Evolutionary conservation across 2,329 filamentous ascomycete species (phyloP).

Genomic region (Sporothrix variecibatus): DNA sequence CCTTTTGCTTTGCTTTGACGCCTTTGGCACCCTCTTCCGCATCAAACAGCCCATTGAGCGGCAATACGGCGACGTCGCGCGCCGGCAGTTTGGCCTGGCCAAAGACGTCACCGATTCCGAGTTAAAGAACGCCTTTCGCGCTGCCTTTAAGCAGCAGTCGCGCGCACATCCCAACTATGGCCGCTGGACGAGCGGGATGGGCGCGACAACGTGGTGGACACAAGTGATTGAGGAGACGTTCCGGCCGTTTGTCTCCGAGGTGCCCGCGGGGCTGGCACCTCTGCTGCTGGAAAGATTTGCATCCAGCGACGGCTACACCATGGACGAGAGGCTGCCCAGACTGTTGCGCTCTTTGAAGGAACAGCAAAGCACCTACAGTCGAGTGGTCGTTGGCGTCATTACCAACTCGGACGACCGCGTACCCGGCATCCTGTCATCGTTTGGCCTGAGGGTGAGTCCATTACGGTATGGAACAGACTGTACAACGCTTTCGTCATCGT

Average conservation of each 20-base stretch:
- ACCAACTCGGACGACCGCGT: constrained; percentile 67
- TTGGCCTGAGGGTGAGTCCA: constrained; percentile 53
- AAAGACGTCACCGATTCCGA: constrained; percentile 44
- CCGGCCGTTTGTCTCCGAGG: constrained; percentile 40
- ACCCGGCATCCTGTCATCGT: constrained; percentile 52
- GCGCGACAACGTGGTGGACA: constrained; percentile 60
- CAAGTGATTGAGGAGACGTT: constrained; percentile 61
- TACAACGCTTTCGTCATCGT: background rate
- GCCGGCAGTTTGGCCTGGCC: constrained; percentile 48
- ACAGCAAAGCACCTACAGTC: background rate
- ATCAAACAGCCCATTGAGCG: constrained; percentile 52
- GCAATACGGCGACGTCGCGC: constrained; percentile 57
- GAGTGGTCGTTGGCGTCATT: constrained; percentile 55
- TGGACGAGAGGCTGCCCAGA: constrained; percentile 49
- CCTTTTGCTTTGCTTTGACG: constrained; percentile 63
- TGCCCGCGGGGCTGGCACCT: constrained; percentile 50
- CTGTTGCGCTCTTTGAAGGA: constrained; percentile 43
- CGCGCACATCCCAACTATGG: constrained; percentile 61
- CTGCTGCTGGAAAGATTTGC: constrained; percentile 56
- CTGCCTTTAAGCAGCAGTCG: constrained; percentile 52
- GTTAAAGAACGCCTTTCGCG: constrained; percentile 39
- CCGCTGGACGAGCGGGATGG: constrained; percentile 49
- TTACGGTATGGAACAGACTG: constrained; percentile 33
- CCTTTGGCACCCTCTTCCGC: constrained; percentile 64
- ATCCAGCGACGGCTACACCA: constrained; percentile 53